These are phyloP conservation scores for Colletotrichum gigasporum DNA, from an alignment of 2,329 filamentous ascomycete genomes.

Conservation along the genomic window DNA sequence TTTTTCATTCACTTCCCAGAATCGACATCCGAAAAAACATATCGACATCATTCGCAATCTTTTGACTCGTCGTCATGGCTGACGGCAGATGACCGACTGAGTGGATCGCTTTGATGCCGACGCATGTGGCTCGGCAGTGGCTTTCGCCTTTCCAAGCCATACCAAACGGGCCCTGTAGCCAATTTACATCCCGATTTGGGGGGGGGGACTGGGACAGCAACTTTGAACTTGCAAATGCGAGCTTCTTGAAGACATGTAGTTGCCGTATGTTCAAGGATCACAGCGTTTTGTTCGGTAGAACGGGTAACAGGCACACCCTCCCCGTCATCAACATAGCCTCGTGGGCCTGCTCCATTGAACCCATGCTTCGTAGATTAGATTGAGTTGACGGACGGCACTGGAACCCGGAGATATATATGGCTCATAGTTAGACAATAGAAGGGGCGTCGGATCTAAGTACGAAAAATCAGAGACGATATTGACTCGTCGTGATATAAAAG, in stretches of 20 bases:
- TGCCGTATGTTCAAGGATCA: too few species aligned
- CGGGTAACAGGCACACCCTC: background rate
- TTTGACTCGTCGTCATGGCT: background rate
- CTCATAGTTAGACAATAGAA: background rate
- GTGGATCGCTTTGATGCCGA: background rate
- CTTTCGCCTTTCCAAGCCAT: too few species aligned
- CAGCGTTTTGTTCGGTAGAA: too few species aligned
- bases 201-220: too few species aligned
- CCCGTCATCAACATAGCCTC: background rate
- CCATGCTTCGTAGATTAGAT: background rate
- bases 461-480: background rate
- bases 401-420: background rate
- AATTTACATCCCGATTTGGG: too few species aligned
- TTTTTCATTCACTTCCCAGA: background rate
- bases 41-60: background rate
- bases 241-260: too few species aligned
- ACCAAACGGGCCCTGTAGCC: too few species aligned
- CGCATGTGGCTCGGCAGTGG: background rate
- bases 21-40: background rate
- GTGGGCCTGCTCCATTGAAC: background rate
- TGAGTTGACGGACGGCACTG: background rate
- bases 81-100: background rate
- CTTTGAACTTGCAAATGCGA: too few species aligned
- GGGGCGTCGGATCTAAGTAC: background rate
- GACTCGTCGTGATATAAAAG: background rate